A percentile compares a stretch with the other conserved stretches of the same genome.
These are phyloP conservation scores for Calonectria naviculata DNA, from an alignment of 2,329 filamentous ascomycete species.

Conservation along the genomic window DNA sequence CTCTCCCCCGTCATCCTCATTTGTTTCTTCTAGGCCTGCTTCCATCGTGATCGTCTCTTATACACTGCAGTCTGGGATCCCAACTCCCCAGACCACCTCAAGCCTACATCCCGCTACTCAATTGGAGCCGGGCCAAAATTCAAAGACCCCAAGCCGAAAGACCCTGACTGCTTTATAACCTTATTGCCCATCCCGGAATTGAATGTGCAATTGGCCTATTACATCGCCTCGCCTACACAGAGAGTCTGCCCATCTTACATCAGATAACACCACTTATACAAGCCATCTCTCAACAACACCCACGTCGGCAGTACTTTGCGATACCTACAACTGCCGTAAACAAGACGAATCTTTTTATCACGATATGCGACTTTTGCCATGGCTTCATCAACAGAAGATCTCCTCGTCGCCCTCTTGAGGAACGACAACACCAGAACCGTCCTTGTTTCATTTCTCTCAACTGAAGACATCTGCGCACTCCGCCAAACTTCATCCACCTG, in stretches of 20 bases:
- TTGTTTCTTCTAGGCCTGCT: conserved; percentile 21
- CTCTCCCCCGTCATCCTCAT: conserved; percentile 22
- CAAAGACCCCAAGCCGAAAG: conserved; percentile 12
- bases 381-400: conserved; percentile 58
- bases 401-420: conserved; percentile 68
- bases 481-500: conserved; percentile 77
- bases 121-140: conserved; percentile 20
- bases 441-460: conserved; percentile 62
- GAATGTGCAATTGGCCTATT: conserved; percentile 21
- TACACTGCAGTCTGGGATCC: conserved; percentile 11
- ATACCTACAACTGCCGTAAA: neutral
- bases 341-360: conserved; percentile 9
- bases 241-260: conserved; percentile 29
- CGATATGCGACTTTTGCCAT: conserved; percentile 64
- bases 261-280: conserved; percentile 22
- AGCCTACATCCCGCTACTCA: conserved; percentile 20
- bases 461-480: conserved; percentile 66
- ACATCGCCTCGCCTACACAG: conserved; percentile 6
- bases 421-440: conserved; percentile 60
- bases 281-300: conserved; percentile 9
- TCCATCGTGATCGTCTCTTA: conserved; percentile 15
- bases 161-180: conserved; percentile 6
- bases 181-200: neutral
- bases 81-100: conserved; percentile 13
- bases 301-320: neutral